Base-by-base conservation (phyloP, 345 rosid species). In the Nephelium lappaceum region DNA sequence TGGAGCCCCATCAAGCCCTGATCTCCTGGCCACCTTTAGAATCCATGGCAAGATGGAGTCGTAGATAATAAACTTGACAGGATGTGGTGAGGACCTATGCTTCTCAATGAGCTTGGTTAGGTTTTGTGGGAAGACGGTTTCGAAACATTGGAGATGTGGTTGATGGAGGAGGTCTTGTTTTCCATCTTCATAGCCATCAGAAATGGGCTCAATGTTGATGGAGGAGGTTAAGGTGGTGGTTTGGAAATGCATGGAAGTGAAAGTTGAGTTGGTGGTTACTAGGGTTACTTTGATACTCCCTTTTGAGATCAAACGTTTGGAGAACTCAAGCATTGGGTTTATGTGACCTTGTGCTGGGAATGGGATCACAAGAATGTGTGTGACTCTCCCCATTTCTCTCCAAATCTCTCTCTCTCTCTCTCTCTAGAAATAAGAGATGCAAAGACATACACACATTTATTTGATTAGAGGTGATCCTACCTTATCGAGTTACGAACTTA, bases 251-350 rank as follows among this genome's bases (percentile, higher is more conserved):
- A 72, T 78, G 76, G 73, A 10, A 39, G 68, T 75, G 73, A 73
- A 76, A 1, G 76, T 74, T 60, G 88, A 81, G 78, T 83, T 80
- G 66, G 88, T 84, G 78, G 86, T 83, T 73, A 86, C 67, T 69
- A 86, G 74, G 47, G 93, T 87, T 71, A 90, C 82, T 31, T 70
- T n/a, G 15, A 86, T 79, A 53, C 91, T 86, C 58, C 91, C 89
- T 75, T 82, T 90, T 63, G 85, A 83, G 79, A 74, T 78, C 12
- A 92, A 47, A 61, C 90, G 90, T 70, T 90, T 90, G 41, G 89
- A 84, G 87, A 90, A 87, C 51, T 89, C 90, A 69, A 88, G 83
- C 61, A 87, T 78, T 31, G 94, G 94, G 73, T 84, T 91, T 11
- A 91, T 77, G 83, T 85, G 93, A 10, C 95, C 92, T 80, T 86